Evolutionary conservation across 2,329 filamentous ascomycete species (phyloP), one percentile per base, ranked within the genome.

Genomic region (Tolypocladium sp.): DNA sequence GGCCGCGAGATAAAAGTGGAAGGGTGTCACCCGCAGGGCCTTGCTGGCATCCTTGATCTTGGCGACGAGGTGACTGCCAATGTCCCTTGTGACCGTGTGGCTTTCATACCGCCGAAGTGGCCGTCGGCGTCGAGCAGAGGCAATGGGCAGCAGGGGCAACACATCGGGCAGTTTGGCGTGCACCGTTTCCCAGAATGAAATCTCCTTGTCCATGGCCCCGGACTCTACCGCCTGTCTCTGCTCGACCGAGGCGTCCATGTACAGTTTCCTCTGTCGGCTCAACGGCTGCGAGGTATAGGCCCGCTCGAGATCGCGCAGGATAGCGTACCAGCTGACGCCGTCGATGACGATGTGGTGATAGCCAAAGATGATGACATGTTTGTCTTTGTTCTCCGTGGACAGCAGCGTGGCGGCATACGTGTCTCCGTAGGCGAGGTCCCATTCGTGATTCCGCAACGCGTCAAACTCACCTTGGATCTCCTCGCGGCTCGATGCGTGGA

Each of bases 311-410:
- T 83, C 79, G 1, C 63, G 52, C 25, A 80, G 62, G 38, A 83
- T 67, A 5, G 81, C 62, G 30, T 76, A 64, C 13, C 74, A 74
- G 56, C 78, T 79, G 41, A 76, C 63, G 1, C 76, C 79, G 60
- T 84, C 81, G 71, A 83, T 75, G 49, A 73, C 69, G 42, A 83
- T 81, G 63, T 82, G 80, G 61, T 83, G 80, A 49, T 72, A 74
- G 6, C 69, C 70, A 15, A 83, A 59, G 0, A 84, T 54, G 2
- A 82, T 60, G 62, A 69, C 75, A 61, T 80, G 75, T 9, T 61
- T 57, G 0, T 67, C 1, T 66, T 60, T 0, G 69, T 70, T 13
- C 69, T 59, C 64, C 0, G 73, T 66, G 4, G 80, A 64, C 1
- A 79, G 64, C 4, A 65, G 10, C 4, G 49, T 57, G 4, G 77